phyloP scores from a whole-genome alignment of 1,284 basidiomycete species.

The Ustilago tritici region DNA sequence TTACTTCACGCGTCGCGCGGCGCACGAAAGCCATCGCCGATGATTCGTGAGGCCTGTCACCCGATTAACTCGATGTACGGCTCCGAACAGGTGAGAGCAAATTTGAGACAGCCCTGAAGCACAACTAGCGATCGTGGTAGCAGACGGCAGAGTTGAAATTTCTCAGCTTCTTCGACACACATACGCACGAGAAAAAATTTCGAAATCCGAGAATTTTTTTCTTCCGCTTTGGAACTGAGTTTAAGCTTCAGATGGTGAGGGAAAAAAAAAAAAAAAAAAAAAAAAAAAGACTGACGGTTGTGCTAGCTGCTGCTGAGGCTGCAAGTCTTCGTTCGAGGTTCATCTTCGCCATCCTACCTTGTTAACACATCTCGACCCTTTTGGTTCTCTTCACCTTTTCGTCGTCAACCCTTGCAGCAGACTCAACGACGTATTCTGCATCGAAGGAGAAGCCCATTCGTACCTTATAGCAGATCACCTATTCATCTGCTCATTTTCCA shows the following conservation, averaged over 20 bases:
- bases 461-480: slow-evolving; percentile 17
- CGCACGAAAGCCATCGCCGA: slow-evolving; percentile 30
- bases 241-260: slow-evolving; percentile 6
- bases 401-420: slow-evolving; percentile 12
- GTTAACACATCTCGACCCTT: slow-evolving; percentile 5
- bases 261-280: slow-evolving; percentile 14
- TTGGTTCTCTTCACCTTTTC: slow-evolving; percentile 13
- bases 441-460: slow-evolving; percentile 3
- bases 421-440: slow-evolving; percentile 9
- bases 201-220: slow-evolving; percentile 49
- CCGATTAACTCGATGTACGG: not conserved
- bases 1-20: slow-evolving; percentile 48
- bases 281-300: slow-evolving; percentile 7
- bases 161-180: not conserved
- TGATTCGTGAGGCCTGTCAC: not conserved
- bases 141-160: slow-evolving; percentile 19
- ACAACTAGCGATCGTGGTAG: slow-evolving; percentile 31
- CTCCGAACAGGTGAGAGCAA: not conserved
- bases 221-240: slow-evolving; percentile 18
- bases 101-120: slow-evolving; percentile 11
- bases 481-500: slow-evolving; percentile 10
- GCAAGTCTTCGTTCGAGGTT: slow-evolving; percentile 13
- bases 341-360: slow-evolving; percentile 18
- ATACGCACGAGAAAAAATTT: slow-evolving; percentile 51
- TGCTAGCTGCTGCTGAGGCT: slow-evolving; percentile 6